Base-by-base conservation (phyloP, 441 rosid species). In the Erodium moschatum region DNA sequence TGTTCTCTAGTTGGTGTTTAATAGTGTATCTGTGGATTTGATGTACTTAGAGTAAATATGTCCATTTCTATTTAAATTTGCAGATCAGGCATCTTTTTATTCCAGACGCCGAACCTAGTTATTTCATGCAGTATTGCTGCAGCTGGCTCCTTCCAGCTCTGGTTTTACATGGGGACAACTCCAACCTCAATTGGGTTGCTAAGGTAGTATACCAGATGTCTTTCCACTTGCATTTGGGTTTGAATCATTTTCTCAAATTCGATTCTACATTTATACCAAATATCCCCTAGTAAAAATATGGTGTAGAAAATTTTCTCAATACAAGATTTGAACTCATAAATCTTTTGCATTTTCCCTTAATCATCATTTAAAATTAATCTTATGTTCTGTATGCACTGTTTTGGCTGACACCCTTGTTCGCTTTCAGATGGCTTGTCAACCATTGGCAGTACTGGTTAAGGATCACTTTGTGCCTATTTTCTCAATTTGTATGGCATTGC, bases 81-180 rank as follows among this genome's bases (percentile, higher is more conserved):
- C 66, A 63, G 66, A 63, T 63, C 40, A 54, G 97, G 9, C 83
- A 83, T 38, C 83, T 89, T 76, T 89, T 92, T 70, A 76, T 89
- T 72, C 80, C 72, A 66, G 87, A 85, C 69, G 82, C 88, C 46
- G 92, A 92, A 76, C 93, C 96, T 5, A 78, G 85, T 73, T 77
- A 76, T 80, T 95, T 95, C 79, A 75, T 95, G 75, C 96, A 86
- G 83, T 86, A 83, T 76, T 90, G 93, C 77, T 89, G 92, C 80
- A 81, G 77, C 38, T 92, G 99, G 99, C 90, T 95, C 78, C 92
- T 95, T 80, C 97, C 99, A 67, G 96, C 96, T 74, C 83, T 92
- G 65, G 62, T 87, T 74, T 76, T 90, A 77, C 76, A 86, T 60
- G 90, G 76, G 70, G 90, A 95, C 80, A 76, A 77, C 68, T 67